These are phyloP conservation scores for Chrysosphaeria jannelii DNA, from an alignment of 2,329 filamentous ascomycete species.

Conservation along the genomic window DNA sequence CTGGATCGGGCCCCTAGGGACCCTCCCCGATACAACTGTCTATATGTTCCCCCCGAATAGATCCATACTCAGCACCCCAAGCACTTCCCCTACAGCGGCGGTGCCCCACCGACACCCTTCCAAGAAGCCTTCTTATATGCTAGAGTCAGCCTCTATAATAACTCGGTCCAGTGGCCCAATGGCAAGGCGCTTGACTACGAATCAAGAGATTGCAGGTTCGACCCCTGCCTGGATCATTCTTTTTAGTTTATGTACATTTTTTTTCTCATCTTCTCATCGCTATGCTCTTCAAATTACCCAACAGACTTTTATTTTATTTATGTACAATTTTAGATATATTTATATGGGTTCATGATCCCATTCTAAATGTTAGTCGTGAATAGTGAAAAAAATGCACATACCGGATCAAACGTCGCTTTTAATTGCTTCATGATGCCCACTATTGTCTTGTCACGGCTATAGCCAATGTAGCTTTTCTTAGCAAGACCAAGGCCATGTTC, in stretches of 20 bases:
- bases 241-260: too few relatives aligned
- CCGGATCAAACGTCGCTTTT: conserved; percentile 81
- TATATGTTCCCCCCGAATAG: too few relatives aligned
- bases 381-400: conserved; percentile 16
- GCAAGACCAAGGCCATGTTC: conserved; percentile 84
- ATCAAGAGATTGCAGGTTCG: conserved; percentile 11
- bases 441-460: conserved; percentile 71
- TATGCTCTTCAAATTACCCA: too few relatives aligned
- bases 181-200: conserved; percentile 11
- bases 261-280: too few relatives aligned
- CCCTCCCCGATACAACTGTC: too few relatives aligned
- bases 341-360: conserved; percentile 97
- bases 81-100: too few relatives aligned
- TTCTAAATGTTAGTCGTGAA: conserved; percentile 24
- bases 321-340: conserved; percentile 44
- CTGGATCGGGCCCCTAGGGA: too few relatives aligned
- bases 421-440: conserved; percentile 80
- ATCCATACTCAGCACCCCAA: too few relatives aligned
- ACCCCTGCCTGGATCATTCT: conserved; percentile 9
- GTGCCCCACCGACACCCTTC: too few relatives aligned
- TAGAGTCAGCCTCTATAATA: too few relatives aligned
- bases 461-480: conserved; percentile 87
- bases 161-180: conserved; percentile 8
- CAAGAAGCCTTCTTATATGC: too few relatives aligned
- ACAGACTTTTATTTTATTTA: not conserved